Conservation (phyloP, 2,329 filamentous ascomycete genomes). For the Ascomycota sp. region DNA sequence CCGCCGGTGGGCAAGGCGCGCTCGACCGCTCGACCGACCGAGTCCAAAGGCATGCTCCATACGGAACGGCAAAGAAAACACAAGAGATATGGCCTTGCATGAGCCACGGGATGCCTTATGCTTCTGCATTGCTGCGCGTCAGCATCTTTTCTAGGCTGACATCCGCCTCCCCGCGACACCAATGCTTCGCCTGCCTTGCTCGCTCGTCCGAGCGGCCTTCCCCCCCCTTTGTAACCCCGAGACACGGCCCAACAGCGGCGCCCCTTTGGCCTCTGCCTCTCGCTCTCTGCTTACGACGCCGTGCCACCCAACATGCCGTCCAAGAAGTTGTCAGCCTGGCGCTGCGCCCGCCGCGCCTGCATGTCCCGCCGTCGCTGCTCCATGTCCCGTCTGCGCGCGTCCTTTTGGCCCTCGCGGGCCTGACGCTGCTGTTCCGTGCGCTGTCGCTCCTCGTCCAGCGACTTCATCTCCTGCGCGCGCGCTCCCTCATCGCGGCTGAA, state of each 20-base stretch:
- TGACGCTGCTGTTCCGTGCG: slow-evolving; percentile 45
- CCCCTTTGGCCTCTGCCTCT: background rate
- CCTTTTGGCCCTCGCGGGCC: slow-evolving; percentile 33
- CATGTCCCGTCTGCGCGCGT: slow-evolving; percentile 38
- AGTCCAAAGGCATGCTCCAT: no score
- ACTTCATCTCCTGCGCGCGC: slow-evolving; percentile 52
- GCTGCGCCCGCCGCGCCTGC: slow-evolving; percentile 39
- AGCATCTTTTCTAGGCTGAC: no score
- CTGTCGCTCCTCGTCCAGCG: slow-evolving; percentile 42
- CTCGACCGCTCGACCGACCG: no score
- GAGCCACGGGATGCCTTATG: no score
- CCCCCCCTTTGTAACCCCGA: no score
- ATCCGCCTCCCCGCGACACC: no score
- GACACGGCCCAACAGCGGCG: background rate
- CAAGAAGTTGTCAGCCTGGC: slow-evolving; percentile 54
- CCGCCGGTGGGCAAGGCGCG: no score
- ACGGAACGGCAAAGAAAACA: no score
- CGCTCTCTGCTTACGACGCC: background rate
- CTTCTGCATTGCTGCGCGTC: no score
- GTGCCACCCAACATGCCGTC: slow-evolving; percentile 23
- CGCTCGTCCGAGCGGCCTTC: no score
- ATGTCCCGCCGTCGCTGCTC: slow-evolving; percentile 43
- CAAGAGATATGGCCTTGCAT: no score
- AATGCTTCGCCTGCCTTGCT: no score
- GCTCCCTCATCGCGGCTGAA: slow-evolving; percentile 60